Evolutionary conservation across 352 stramenopile species (phyloP).

Genomic region (Pythium dissimile): DNA sequence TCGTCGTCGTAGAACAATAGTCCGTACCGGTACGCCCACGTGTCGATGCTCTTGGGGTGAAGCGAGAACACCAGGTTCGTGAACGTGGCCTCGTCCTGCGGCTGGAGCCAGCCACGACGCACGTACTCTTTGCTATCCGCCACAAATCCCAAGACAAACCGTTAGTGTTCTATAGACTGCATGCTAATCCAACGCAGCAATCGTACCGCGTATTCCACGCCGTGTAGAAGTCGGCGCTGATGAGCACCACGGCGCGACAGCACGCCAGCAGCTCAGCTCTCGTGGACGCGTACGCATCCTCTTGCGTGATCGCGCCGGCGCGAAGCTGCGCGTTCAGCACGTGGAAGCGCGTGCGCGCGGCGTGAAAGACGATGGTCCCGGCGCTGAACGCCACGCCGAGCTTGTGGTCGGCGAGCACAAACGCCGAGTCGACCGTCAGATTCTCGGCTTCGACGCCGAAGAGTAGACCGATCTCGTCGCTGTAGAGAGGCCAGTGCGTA

Average conservation of each 20-base stretch:
- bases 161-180: too few relatives aligned
- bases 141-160: background rate
- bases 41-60: conserved; percentile 86
- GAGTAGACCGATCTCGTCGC: conserved; percentile 74
- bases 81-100: conserved; percentile 51
- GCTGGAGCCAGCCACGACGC: conserved; percentile 30
- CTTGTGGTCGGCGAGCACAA: conserved; percentile 74
- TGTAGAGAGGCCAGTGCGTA: conserved; percentile 11
- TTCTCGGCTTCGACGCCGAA: conserved; percentile 46
- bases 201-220: conserved; percentile 74
- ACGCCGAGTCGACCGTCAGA: conserved; percentile 48
- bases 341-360: conserved; percentile 54
- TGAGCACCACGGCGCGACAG: conserved; percentile 64
- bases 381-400: conserved; percentile 65
- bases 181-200: too few relatives aligned
- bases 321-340: conserved; percentile 31
- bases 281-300: conserved; percentile 14
- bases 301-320: background rate
- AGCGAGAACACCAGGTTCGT: conserved; percentile 70
- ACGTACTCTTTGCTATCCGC: conserved; percentile 55
- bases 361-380: conserved; percentile 44
- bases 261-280: conserved; percentile 37
- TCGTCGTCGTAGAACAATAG: background rate
- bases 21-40: conserved; percentile 78
- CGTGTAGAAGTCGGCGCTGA: conserved; percentile 83